Evolutionary conservation across 208 protist species (phyloP), one percentile per base, ranked within the genome.

Genomic region (Trypanosoma brucei): DNA sequence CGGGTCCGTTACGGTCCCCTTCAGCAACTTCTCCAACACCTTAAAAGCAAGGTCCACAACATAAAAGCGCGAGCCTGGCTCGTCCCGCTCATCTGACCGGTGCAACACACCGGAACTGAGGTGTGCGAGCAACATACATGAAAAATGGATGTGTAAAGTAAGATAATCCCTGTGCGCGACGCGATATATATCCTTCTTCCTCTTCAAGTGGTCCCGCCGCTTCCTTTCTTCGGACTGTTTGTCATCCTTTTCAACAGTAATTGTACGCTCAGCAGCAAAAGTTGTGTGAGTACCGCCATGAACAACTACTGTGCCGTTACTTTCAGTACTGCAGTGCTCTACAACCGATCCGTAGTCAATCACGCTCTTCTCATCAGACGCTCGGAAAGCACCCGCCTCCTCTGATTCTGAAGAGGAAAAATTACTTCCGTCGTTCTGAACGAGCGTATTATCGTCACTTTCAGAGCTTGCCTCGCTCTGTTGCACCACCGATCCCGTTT

Each of bases 81-180:
- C 65, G 9, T 59, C 52, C 0, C 40, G 2, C 14, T 59, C 14
- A 13, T 59, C 51, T 22, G 22, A 13, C 51, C 13, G 34, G 11
- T 30, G 31, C 42, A 34, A 8, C 40, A 59, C 55, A 33, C 59
- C 49, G 45, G 51, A 65, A 30, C 68, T 55, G 3, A 73, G n/a
- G 40, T 73, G 59, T 35, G 65, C 68, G 9, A 73, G 48, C 6
- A 73, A 49, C 46, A 67, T 63, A 38, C 68, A 73, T 1, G 68
- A 33, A 51, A 63, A 61, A 37, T 73, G 68, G 34, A 68, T 22
- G 40, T 65, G 56, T 22, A 73, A 33, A 4, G 39, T 46, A 51
- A 62, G 46, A 49, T 55, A 58, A 37, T 66, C 68, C n/a, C 68
- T 36, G 11, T 73, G 68, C 11, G 62, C 31, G 14, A 52, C 13